Evolutionary conservation across 768 basidiomycete genomes (phyloP).

Genomic region (Calvatia gigantea): DNA sequence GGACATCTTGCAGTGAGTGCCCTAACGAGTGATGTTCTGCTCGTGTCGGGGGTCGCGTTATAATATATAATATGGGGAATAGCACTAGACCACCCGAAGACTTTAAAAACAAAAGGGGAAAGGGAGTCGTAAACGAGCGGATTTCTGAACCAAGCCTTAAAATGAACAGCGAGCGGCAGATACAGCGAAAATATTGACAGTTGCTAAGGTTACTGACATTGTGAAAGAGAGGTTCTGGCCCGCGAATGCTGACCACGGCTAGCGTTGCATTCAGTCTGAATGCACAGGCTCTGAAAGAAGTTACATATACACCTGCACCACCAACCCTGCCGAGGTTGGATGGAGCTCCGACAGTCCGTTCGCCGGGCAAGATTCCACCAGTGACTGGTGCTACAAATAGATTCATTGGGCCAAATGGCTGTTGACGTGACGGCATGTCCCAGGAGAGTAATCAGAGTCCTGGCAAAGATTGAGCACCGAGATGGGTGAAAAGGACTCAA

Average conservation of each 20-base stretch:
- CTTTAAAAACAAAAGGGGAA: constrained; percentile 92
- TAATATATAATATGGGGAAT: constrained; percentile 92
- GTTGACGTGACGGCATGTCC: constrained; percentile 72
- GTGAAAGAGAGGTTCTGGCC: constrained; percentile 89
- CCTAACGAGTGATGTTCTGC: constrained; percentile 90
- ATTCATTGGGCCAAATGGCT: constrained; percentile 45
- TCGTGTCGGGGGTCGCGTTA: constrained; percentile 99
- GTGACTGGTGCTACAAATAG: constrained; percentile 52
- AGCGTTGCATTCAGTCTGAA: constrained; percentile 14
- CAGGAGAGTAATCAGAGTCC: constrained; percentile 70
- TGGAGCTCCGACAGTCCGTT: constrained; percentile 72
- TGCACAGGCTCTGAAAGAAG: constrained; percentile 13
- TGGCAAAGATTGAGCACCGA: constrained; percentile 20
- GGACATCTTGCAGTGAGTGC: constrained; percentile 90
- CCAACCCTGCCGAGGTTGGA: constrained; percentile 85
- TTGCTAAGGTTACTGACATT: constrained; percentile 95
- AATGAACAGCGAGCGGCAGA: neutral
- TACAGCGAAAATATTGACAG: constrained; percentile 48
- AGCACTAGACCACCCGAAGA: constrained; percentile 90
- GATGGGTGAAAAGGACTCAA: neutral
- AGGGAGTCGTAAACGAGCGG: constrained; percentile 95
- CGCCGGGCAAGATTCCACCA: constrained; percentile 60
- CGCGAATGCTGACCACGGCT: constrained; percentile 88
- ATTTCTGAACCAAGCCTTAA: constrained; percentile 59
- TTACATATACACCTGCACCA: constrained; percentile 61